Base-by-base conservation (phyloP, 495 filamentous ascomycete species). In the Lophiotrema nucula region DNA sequence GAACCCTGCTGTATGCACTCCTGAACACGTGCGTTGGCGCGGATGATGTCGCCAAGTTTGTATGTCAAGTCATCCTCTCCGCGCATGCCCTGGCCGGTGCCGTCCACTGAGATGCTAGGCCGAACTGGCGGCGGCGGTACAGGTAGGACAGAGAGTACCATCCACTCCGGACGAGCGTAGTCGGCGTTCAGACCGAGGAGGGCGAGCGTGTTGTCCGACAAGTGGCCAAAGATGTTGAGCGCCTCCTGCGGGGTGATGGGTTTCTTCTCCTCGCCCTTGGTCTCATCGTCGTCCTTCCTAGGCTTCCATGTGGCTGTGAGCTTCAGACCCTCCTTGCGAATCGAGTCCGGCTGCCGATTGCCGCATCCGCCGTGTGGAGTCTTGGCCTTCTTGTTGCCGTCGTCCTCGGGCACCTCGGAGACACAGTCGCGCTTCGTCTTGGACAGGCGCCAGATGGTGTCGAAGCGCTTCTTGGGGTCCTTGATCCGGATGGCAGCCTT, bases 21-120 rank as follows among this genome's bases (percentile, higher is more conserved):
- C 37, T 86, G 82, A 26, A 99, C 91, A 63, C 96, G 97, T 64
- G 87, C 85, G 76, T 97, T 99, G 51, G 95, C 93, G 61, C 93
- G 91, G 56, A 99, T 92, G 69, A 99, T 96, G 74, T 99, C 93
- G 60, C 91, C 90, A 42, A 99, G 77, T 73, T 99, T 99, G 78
- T 96, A 97, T 0, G 93, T 99, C 79, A 99, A 78, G 79, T 99
- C 93, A 70, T 99, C 93, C 71, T 99, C 93, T 67, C 92, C 92
- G 43, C 93, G 86, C 73, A 89, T 80, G 56, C 92, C 93, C 62
- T 88, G 86, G 33, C 81, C 83, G 43, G 88, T 90, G 53, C 92
- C 92, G 74, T 97, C 89, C 73, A 95, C 88, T 8, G 89, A 89
- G 62, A 99, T 95, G 76, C 90, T 96, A 0, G 93, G 93, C 24